Percentiles rank a stretch among this genome's conserved stretches.
These are phyloP conservation scores for Trichoderma sp. DNA, from an alignment of 2,329 filamentous ascomycete genomes.

Conservation along the genomic window DNA sequence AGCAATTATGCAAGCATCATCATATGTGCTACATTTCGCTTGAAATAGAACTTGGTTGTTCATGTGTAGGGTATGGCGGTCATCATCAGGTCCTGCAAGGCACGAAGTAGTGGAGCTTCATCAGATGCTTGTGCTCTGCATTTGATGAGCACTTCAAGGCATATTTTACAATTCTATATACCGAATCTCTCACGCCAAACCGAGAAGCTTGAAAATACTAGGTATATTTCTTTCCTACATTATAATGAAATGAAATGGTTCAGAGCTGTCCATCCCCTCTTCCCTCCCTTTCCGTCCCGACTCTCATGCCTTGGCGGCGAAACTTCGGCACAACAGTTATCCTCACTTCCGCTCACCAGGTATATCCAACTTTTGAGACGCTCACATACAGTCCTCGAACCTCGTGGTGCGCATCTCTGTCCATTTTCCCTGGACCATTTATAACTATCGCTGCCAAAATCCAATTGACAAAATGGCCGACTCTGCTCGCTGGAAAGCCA, in stretches of 20 bases:
- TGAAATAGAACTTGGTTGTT: not conserved
- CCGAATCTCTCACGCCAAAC: not conserved
- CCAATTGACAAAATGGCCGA: slow-evolving; percentile 65
- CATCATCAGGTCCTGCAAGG: not conserved
- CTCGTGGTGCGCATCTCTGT: no score
- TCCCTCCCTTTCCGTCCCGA: not conserved
- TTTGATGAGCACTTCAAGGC: not conserved
- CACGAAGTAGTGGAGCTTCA: not conserved
- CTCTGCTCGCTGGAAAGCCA: slow-evolving; percentile 78
- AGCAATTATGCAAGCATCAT: not conserved
- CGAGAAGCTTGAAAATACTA: not conserved
- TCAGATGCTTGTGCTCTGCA: not conserved
- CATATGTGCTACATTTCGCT: not conserved
- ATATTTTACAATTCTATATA: not conserved
- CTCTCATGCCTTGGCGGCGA: not conserved
- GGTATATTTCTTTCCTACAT: no score
- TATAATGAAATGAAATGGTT: no score
- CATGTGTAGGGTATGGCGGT: not conserved
- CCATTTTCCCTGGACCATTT: not conserved
- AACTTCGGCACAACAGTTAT: not conserved
- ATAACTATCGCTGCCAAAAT: not conserved
- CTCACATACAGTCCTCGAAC: not conserved
- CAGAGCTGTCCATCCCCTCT: not conserved
- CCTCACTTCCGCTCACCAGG: not conserved
- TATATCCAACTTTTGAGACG: not conserved